Evolutionary conservation across 495 filamentous ascomycete species (phyloP), one percentile per base, ranked within the genome.

Genomic region (Penicillium samsonianum): DNA sequence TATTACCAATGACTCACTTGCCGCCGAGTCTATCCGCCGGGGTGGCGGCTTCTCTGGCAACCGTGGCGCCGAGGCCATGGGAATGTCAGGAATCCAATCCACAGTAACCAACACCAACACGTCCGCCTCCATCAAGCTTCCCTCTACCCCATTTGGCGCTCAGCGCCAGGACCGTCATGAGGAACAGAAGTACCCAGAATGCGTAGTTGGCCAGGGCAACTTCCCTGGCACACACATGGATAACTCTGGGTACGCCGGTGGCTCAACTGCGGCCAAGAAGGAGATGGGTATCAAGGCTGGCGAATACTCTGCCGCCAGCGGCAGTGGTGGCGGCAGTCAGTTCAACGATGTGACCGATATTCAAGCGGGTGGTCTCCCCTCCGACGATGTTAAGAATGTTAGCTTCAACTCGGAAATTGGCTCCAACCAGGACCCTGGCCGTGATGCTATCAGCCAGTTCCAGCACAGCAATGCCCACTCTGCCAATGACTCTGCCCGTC

Each of bases 351-450:
- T 8, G n/a, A 2, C 35, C 16, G 16, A n/a, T 78, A 8, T 76
- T 69, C 1, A 83, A 84, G 2, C 9, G 10, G 17, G 81, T 22
- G 82, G 77, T 0, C 80, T 84, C 65, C 69, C 79, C n/a, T 63
- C 68, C 25, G 58, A 72, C 22, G 67, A 74, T 22, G 68, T 50
- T 17, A 76, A 81, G 19, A 88, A 87, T 55, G 81, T 79, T 16
- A 86, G 82, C 64, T 87, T 84, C 65, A 81, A 65, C 46, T 65
- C 73, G 20, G 82, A 87, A 3, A 83, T 89, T 64, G 86, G 86
- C 5, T 70, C 70, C 7, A 64, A 81, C 55, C 75, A 87, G 56
- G 87, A 89, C 71, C 86, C 87, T 20, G 83, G 82, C n/a, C 69
- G 85, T 23, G 55, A 69, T 17, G 84, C 83, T 14, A 76, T 79